phyloP scores from a whole-genome alignment of 805 yeast species.

The Alloascoidea africana region DNA sequence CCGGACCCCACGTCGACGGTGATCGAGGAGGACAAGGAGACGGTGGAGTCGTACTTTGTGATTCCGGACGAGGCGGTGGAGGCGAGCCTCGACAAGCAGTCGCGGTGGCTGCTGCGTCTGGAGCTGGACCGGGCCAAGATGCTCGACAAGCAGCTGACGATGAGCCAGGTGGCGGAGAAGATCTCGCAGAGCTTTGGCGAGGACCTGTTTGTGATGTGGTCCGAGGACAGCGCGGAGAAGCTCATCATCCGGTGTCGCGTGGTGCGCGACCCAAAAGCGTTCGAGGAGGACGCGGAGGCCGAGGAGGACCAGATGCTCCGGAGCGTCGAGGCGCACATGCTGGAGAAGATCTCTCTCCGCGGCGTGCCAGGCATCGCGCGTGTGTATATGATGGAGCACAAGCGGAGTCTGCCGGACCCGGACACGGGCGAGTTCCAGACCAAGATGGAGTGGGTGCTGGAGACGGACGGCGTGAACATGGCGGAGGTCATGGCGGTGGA shows the following conservation, averaged over 20 bases:
- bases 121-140: conserved; percentile 97
- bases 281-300: conserved; percentile 88
- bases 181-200: conserved; percentile 87
- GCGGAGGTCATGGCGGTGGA: conserved; percentile 91
- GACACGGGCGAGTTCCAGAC: conserved; percentile 77
- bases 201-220: conserved; percentile 95
- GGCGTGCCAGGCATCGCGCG: conserved; percentile 92
- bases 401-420: conserved; percentile 31
- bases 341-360: conserved; percentile 85
- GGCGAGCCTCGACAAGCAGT: conserved; percentile 83
- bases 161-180: conserved; percentile 96
- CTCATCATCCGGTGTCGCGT: conserved; percentile 96
- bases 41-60: conserved; percentile 93
- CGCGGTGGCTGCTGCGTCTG: conserved; percentile 94
- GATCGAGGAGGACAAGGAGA: conserved; percentile 91
- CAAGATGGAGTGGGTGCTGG: conserved; percentile 94
- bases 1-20: conserved; percentile 98
- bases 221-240: conserved; percentile 96
- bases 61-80: conserved; percentile 97
- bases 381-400: conserved; percentile 43
- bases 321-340: conserved; percentile 91
- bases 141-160: conserved; percentile 94
- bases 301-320: conserved; percentile 95
- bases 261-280: conserved; percentile 84
- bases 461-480: conserved; percentile 95